Evolutionary conservation across 164 flowering plant species (phyloP), one percentile per base, ranked within the genome.

Genomic region (Tinospora cordifolia): DNA sequence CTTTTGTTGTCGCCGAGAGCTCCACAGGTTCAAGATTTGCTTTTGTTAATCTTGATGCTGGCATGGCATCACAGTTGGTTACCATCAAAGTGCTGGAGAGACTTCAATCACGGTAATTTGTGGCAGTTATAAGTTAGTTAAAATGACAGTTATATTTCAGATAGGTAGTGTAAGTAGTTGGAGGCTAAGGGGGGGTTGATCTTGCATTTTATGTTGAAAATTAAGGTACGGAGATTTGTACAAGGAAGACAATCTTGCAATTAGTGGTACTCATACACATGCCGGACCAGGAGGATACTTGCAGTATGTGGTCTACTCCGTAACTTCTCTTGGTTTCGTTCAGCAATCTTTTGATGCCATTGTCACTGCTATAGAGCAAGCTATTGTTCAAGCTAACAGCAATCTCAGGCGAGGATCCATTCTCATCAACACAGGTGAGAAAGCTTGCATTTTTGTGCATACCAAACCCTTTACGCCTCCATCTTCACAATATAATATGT

Each of bases 11-110:
- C 6, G 86, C 85, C 0, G 84, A 82, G 39, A 69, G 77, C 25
- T 1, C 70, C 13, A 26, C 74, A 5, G 87, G 87, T 30, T 49
- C 77, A 0, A 72, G 89, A 64, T 75, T 87, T 67, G 91, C 84
- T n/a, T 87, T 87, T 69, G 89, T 87, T 25, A 87, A 86, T 71
- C 86, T 87, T 63, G 91, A 87, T 30, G 89, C 89, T 0, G 83
- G 91, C 39, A 87, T 86, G 89, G 91, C 88, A 49, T 87, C 89
- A 5, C 91, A 87, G 75, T 82, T 86, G 67, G 91, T 87, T 57
- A 87, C 86, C 1, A 83, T 87, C 22, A 86, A 82, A 72, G 88
- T 84, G 8, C 79, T 87, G n/a, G 84, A 87, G 74, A 81, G 72
- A 38, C 86, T 87, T 9, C 81, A 71, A 63, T 22, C 79, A 72